Evolutionary conservation across 352 stramenopile species (phyloP).

Genomic region (Pythium insidiosum): DNA sequence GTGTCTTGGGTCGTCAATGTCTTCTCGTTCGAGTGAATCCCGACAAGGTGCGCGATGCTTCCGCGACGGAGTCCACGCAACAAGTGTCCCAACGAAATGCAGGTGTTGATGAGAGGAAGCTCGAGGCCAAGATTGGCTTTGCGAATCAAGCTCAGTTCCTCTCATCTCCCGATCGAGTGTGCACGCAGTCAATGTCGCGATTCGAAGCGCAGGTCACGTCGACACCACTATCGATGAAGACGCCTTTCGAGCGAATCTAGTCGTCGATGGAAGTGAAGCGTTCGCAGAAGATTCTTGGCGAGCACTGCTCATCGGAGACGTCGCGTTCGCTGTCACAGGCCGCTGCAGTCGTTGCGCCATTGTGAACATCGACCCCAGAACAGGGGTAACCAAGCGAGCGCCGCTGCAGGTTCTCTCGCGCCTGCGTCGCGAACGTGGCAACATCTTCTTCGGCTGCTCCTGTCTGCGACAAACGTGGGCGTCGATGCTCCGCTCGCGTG

Average conservation of each 20-base stretch:
- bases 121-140: constrained; percentile 49
- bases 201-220: constrained; percentile 19
- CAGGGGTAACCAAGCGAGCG: constrained; percentile 35
- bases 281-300: constrained; percentile 74
- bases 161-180: constrained; percentile 54
- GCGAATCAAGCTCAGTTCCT: constrained; percentile 67
- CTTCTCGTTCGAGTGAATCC: constrained; percentile 52
- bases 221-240: constrained; percentile 38
- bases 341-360: constrained; percentile 73
- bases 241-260: constrained; percentile 65
- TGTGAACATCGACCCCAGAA: constrained; percentile 78
- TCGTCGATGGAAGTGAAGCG: constrained; percentile 46
- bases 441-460: constrained; percentile 84
- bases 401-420: constrained; percentile 67
- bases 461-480: constrained; percentile 26
- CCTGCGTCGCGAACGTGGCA: constrained; percentile 61
- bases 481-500: too few species aligned
- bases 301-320: constrained; percentile 26
- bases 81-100: too few species aligned
- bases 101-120: too few species aligned
- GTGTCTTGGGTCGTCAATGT: constrained; percentile 48
- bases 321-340: constrained; percentile 45
- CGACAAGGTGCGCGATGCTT: constrained; percentile 21
- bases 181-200: constrained; percentile 32
- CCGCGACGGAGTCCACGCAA: too few species aligned